Conservation (phyloP, 805 yeast species). For the Millerago galiae region DNA sequence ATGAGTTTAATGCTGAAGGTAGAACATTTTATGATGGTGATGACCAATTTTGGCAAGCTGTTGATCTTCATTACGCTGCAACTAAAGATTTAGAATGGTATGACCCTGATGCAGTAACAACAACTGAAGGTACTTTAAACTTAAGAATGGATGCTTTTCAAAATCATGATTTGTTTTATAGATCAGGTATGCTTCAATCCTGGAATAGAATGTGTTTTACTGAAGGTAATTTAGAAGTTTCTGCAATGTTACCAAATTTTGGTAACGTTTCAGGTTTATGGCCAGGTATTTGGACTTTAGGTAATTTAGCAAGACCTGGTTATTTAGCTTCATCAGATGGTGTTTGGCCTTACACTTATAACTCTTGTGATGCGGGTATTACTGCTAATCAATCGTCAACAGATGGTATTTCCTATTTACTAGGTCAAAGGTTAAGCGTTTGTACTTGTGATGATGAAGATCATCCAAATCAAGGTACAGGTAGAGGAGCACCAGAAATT, state of each 20-base stretch:
- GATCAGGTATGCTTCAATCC: slow-evolving; percentile 42
- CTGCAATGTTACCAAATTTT: slow-evolving; percentile 37
- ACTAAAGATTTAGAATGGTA: slow-evolving; percentile 47
- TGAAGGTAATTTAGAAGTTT: slow-evolving; percentile 33
- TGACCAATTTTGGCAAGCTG: slow-evolving; percentile 42
- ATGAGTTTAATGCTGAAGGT: slow-evolving; percentile 43
- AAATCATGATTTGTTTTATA: slow-evolving; percentile 37
- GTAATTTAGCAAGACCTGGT: slow-evolving; percentile 44
- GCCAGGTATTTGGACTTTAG: slow-evolving; percentile 48
- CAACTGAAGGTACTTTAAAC: slow-evolving; percentile 35
- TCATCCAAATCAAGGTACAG: slow-evolving; percentile 42
- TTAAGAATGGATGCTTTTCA: slow-evolving; percentile 35
- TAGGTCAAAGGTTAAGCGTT: slow-evolving; percentile 37
- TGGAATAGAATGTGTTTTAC: slow-evolving; percentile 44
- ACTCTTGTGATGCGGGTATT: slow-evolving; percentile 43
- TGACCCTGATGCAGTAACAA: slow-evolving; percentile 41
- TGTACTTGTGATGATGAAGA: slow-evolving; percentile 41
- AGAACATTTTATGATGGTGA: slow-evolving; percentile 41
- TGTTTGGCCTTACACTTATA: slow-evolving; percentile 45
- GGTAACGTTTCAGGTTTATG: slow-evolving; percentile 39
- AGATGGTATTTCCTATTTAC: slow-evolving; percentile 40
- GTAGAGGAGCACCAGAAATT: slow-evolving; percentile 47
- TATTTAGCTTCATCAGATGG: slow-evolving; percentile 42
- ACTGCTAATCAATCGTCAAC: slow-evolving; percentile 43
- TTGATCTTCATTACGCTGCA: slow-evolving; percentile 39